Evolutionary conservation across 352 stramenopile genomes (phyloP).

Genomic region (Phytophthora rubi): DNA sequence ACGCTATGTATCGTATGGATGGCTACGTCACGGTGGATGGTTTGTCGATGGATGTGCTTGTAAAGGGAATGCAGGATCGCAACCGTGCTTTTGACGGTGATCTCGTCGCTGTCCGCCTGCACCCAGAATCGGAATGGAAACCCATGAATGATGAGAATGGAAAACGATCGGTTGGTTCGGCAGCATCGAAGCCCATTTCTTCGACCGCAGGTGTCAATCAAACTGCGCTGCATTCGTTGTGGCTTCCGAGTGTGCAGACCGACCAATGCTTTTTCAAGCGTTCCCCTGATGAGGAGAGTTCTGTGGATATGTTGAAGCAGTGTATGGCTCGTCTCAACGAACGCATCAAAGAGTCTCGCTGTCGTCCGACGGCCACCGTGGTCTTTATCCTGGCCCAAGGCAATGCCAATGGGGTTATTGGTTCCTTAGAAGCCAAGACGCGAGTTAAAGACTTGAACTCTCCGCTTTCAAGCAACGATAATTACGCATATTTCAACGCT

Average conservation of each 20-base stretch:
- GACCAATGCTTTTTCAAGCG: constrained; percentile 42
- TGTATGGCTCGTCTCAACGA: constrained; percentile 37
- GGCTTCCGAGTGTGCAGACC: constrained; percentile 49
- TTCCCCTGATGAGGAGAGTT: constrained; percentile 18
- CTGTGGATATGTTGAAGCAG: constrained; percentile 37
- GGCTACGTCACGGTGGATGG: constrained; percentile 84
- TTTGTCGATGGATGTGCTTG: constrained; percentile 72
- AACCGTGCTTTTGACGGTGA: constrained; percentile 87
- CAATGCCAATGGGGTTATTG: constrained; percentile 68
- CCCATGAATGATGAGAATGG: constrained; percentile 36
- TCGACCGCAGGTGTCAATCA: constrained; percentile 37
- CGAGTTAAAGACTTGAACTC: constrained; percentile 41
- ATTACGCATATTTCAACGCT: constrained; percentile 78
- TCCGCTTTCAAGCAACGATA: constrained; percentile 53
- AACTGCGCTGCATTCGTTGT: constrained; percentile 52
- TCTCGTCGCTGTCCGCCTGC: constrained; percentile 70
- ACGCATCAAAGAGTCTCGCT: constrained; percentile 33
- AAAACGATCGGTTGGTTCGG: neutral
- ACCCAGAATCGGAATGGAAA: constrained; percentile 66
- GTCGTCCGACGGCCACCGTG: constrained; percentile 70
- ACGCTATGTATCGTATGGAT: constrained; percentile 70
- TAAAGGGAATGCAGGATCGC: constrained; percentile 72
- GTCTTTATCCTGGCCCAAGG: constrained; percentile 71
- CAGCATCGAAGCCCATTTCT: constrained; percentile 26
- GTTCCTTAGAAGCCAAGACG: constrained; percentile 62